Evolutionary conservation across 1,139 yeast genomes (phyloP).

Genomic region (Suzukiozyma palmioleophila): DNA sequence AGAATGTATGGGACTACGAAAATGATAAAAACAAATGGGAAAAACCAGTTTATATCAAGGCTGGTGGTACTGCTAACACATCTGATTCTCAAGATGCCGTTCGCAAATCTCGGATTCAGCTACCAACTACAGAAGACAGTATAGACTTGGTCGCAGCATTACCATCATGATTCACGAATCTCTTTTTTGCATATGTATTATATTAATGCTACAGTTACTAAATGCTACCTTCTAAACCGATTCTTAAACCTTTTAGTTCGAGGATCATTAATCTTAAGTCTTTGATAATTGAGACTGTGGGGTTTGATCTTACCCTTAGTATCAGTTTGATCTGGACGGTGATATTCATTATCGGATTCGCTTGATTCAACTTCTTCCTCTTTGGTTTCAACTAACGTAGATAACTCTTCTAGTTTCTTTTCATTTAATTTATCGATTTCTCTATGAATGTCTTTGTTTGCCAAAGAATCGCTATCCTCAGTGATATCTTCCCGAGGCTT

Average conservation of each 20-base stretch:
- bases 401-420: constrained; percentile 16
- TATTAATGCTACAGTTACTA: constrained; percentile 5
- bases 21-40: constrained; percentile 49
- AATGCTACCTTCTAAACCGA: constrained; percentile 9
- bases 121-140: constrained; percentile 9
- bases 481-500: constrained; percentile 28
- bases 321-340: constrained; percentile 8
- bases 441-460: constrained; percentile 37
- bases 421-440: constrained; percentile 30
- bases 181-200: constrained; percentile 5
- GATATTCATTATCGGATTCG: constrained; percentile 16
- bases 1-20: constrained; percentile 54
- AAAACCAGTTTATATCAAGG: constrained; percentile 37
- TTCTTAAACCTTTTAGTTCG: constrained; percentile 22
- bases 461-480: constrained; percentile 20
- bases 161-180: constrained; percentile 2
- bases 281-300: constrained; percentile 34
- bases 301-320: constrained; percentile 25
- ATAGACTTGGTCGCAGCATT: constrained; percentile 10
- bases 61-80: not conserved
- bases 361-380: constrained; percentile 18
- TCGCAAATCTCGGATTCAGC: constrained; percentile 15
- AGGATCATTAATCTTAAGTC: constrained; percentile 42
- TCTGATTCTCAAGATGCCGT: constrained; percentile 2
- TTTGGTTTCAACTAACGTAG: constrained; percentile 19